Conservation (phyloP, 2,329 filamentous ascomycete species). For the Scytalidium lignicola region DNA sequence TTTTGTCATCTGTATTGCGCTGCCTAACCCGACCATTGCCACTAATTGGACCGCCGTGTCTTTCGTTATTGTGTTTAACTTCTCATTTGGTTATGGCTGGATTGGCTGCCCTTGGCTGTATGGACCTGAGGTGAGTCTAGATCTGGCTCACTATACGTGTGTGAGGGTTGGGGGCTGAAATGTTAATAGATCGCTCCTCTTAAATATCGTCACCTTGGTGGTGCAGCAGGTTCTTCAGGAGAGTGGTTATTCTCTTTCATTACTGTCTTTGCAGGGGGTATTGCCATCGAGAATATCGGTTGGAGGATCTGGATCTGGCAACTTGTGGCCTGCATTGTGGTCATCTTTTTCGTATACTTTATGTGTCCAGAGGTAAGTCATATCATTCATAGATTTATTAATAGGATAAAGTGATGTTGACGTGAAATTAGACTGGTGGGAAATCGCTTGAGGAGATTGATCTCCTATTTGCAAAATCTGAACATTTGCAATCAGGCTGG, state of each 20-base stretch:
- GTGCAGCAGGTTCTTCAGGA: slow-evolving; percentile 28
- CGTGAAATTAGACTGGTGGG: slow-evolving; percentile 6
- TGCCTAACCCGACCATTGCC: slow-evolving; percentile 4
- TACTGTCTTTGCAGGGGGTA: slow-evolving; percentile 31
- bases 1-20: slow-evolving; percentile 6
- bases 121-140: slow-evolving; percentile 24
- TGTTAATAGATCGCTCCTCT: slow-evolving; percentile 28
- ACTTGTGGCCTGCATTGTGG: slow-evolving; percentile 25
- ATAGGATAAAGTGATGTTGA: not conserved
- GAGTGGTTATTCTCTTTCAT: slow-evolving; percentile 32
- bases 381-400: not conserved
- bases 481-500: not conserved
- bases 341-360: slow-evolving; percentile 13
- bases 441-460: slow-evolving; percentile 13
- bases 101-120: slow-evolving; percentile 30
- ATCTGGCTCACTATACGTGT: not conserved
- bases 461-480: slow-evolving; percentile 4
- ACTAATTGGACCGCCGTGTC: slow-evolving; percentile 10
- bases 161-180: not conserved
- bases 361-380: slow-evolving; percentile 9
- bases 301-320: slow-evolving; percentile 34
- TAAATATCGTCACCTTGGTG: slow-evolving; percentile 30
- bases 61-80: slow-evolving; percentile 8
- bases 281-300: slow-evolving; percentile 28
- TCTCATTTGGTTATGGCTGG: slow-evolving; percentile 19